Evolutionary conservation across 2,329 filamentous ascomycete species (phyloP), one percentile per base, ranked within the genome.

Genomic region (Neobulgaria alba): DNA sequence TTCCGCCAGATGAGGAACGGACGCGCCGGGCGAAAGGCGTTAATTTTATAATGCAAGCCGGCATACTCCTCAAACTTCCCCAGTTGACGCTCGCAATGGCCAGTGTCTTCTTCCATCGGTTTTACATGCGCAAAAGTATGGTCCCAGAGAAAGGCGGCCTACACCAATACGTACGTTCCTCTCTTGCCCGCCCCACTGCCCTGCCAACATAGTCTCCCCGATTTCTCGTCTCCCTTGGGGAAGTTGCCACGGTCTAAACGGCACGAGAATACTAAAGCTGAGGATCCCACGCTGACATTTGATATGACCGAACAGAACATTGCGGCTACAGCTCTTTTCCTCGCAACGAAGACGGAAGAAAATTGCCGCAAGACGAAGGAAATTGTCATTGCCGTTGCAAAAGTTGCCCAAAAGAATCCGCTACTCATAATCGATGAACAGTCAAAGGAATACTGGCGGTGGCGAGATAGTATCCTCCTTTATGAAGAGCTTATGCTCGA

Each of bases 361-460:
- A 95, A 93, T 59, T 93, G 88, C 58, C 82, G 90, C 36, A 95
- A 95, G 64, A 95, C 95, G 53, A 93, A 87, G 57, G 88, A 95
- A 50, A 73, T 98, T 45, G 90, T 98, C 50, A 82, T 95, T 21
- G 86, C 89, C 1, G 92, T 94, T 55, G 92, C 88, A 45, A 86
- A 90, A 51, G 87, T 95, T 15, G 92, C 90, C 19, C 88, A 95
- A 63, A 96, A 98, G 67, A 90, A 96, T 53, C 72, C 86, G 1
- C 85, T 87, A 55, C 75, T 95, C 44, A 71, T 90, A 39, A 85
- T 96, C 38, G 92, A 98, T 59, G 92, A 96, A 63, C 89, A 96
- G 62, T 93, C 85, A 52, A 96, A 95, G 58, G 92, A 98, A 59
- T 98, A 92, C 61, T 98, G 92, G 92, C 79, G 85, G 57, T 98